Conservation (phyloP, 2,329 filamentous ascomycete species). For the Aspergillus tamarii region DNA sequence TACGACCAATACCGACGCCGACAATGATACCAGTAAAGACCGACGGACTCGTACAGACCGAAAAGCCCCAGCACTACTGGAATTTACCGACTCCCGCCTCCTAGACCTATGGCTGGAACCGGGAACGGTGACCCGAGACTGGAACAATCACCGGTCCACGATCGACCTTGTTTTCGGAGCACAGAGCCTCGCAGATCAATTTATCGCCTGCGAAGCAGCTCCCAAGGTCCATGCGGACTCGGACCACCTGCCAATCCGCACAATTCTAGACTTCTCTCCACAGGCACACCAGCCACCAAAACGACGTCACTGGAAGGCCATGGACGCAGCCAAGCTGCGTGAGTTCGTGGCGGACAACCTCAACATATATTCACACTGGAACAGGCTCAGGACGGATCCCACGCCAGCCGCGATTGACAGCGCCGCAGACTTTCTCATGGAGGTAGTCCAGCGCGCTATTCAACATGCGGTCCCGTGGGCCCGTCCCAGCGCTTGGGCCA, state of each 20-base stretch:
- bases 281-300: no score
- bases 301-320: no score
- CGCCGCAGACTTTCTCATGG: no score
- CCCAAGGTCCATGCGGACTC: conserved; percentile 19
- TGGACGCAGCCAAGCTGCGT: no score
- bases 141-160: conserved; percentile 13
- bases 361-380: no score
- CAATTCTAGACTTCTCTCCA: no score
- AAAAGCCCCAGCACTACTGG: neutral
- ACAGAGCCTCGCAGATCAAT: conserved; percentile 7
- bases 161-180: conserved; percentile 23
- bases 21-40: neutral
- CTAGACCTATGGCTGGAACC: conserved; percentile 14
- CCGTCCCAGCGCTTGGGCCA: conserved; percentile 22
- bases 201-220: conserved; percentile 19
- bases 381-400: neutral
- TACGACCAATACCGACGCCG: no score
- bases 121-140: conserved; percentile 14
- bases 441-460: no score
- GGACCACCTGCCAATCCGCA: no score
- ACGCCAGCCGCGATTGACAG: no score
- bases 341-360: no score
- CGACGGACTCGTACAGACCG: neutral
- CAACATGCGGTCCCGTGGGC: no score
- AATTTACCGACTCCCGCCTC: neutral